Evolutionary conservation across 257 asterid species (phyloP), one percentile per base, ranked within the genome.

Genomic region (Thymus quinquecostatus): DNA sequence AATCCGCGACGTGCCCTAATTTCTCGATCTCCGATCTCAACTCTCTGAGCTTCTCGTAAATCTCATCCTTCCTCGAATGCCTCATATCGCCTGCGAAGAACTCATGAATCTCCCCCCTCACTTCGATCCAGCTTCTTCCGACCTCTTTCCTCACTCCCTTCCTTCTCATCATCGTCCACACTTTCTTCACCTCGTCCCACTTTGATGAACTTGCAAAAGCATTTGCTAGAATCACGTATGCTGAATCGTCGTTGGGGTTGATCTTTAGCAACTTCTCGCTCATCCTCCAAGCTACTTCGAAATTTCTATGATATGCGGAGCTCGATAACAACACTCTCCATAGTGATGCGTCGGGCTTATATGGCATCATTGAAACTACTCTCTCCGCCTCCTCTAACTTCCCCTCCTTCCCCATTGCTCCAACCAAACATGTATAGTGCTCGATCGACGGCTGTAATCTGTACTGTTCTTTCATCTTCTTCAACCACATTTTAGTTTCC

Each of bases 81-180:
- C 86, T 81, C 53, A 50, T 63, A 45, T 91, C 98, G 54, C 88
- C 91, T 0, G 96, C 87, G 66, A 84, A 74, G 78, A 93, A 91
- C 71, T 73, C 91, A 13, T 87, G 96, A 68, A 78, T 71, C 51
- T 61, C 68, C 44, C 96, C 97, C 0, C 33, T 82, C 50, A 71
- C 78, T 80, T 91, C 97, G 49, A 93, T 76, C 97, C 97, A 87
- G 74, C 97, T 91, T 68, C 87, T 79, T 58, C 96, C 96, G 8
- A 88, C 85, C 57, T 82, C 88, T 79, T 88, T 88, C 47, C 82
- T 83, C 68, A 90, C 87, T 54, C 84, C 49, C 60, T 68, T 80
- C 5, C 82, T 90, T 67, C 86, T 87, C 96, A 91, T 91, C 86
- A 63, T 77, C 74, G 65, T 82, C 96, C 97, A 49, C 2, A 81